Base-by-base conservation (phyloP, 2,329 filamentous ascomycete species). In the Chrysoporthe austroafricana region DNA sequence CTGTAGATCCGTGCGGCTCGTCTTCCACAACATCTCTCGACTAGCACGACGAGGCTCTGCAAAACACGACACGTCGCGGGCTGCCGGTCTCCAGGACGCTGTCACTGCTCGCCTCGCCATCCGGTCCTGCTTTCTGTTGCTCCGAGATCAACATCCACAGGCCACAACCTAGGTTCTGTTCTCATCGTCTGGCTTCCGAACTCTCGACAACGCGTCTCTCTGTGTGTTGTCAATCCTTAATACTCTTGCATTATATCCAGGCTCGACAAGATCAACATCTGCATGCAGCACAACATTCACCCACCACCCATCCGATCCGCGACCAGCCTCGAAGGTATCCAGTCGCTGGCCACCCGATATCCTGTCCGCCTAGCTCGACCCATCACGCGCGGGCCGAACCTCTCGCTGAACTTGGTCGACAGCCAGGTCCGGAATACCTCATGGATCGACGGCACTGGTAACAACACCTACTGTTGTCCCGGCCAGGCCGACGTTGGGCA, bases 401-500 rank as follows among this genome's bases (percentile, higher is more conserved):
- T 43, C 46, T 26, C 26, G 26, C 44, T 50, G 13, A 7, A 6
- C 39, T 11, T 50, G 52, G 58, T 62, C 54, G 43, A 60, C 44
- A 39, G 14, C 36, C 60, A 50, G 60, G 32, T 43, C 60, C 26
- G 13, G 11, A 36, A 42, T 59, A 56, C 62, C 74, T 71, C 74
- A 82, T 82, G 80, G 80, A 78, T 71, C 66, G 64, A 58, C 70
- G 65, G 69, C 67, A 62, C 63, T 69, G 71, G 67, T 75, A 73
- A 71, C 70, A 69, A 65, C 43, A 67, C 68, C 64, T 68, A 72
- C 69, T 70, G 54, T 70, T 65, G 61, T 60, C 67, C 63, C 62
- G 64, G 68, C 69, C 62, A 68, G 71, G 66, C 62, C 54, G 43
- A 60, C 63, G 42, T 69, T 70, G 67, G 72, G 67, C 18, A 50